Evolutionary conservation across 768 basidiomycete genomes (phyloP), one percentile per base, ranked within the genome.

Genomic region (Psilocybe cubensis): DNA sequence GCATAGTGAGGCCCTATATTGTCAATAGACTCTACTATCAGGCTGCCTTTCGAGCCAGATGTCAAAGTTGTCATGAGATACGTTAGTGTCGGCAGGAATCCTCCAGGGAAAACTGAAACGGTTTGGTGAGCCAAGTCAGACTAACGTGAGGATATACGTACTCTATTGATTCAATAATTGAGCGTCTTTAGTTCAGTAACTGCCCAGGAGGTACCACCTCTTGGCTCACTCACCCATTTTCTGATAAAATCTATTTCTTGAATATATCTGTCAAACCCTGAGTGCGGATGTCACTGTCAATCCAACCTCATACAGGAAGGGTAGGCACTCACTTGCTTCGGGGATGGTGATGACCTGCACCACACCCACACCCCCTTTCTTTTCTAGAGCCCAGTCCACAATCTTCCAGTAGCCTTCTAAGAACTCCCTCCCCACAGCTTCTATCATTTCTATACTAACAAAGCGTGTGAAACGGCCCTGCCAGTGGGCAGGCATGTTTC

Each of bases 1-100:
- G 89, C 84, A 68, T 91, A 92, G 66, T 91, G 85, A 25, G 85
- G 85, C 1, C 87, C 88, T 63, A 91, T 89, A 73, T 91, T 91
- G 6, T 76, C 77, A 10, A 89, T 76, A 21, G 83, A 83, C 61
- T 90, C 89, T 24, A 89, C 79, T 20, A 86, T 73, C 41, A 91
- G 80, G 7, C 76, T 75, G 9, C 83, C 82, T 18, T 76, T 66
- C 4, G 85, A 78, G 18, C 86, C 88, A 6, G 73, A 69, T 3
- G 57, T 53, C 5, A 72, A 57, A 7, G 81, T 79, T 45, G 80
- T 72, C 12, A 86, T 67, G 27, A 88, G 79, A 53, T 79, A 78
- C 10, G 86, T 83, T 14, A 89, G 69, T 0, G 85, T 86, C 0
- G 90, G 88, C 6, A 90, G 74, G 69, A 86, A 83, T 0, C 86